Evolutionary conservation across 441 rosid genomes (phyloP), one percentile per base, ranked within the genome.

Genomic region (Adansonia rubrostipa): DNA sequence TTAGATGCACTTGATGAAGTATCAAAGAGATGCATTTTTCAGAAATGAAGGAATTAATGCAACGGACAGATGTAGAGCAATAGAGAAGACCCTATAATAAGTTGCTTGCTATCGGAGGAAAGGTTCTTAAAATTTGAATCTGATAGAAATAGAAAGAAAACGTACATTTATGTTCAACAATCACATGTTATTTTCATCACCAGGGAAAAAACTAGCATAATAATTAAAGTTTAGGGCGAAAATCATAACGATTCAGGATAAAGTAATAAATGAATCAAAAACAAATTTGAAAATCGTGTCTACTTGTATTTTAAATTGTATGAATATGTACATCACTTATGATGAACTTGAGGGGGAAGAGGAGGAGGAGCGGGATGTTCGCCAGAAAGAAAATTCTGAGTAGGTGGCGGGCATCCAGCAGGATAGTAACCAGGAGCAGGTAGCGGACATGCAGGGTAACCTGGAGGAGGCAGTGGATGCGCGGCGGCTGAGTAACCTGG

Each of bases 371-470:
- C 78, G 73, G 73, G 73, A 28, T 69, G 53, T 48, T 51, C 73
- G 4, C 9, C 19, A 3, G 47, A 28, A 71, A 62, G 45, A 5
- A n/a, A 71, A 15, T 71, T 5, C 19, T 54, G 64, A 56, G 76
- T 20, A 77, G 80, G 79, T 36, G 71, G 82, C 45, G 85, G 87
- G 74, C 75, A 13, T 22, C 17, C 58, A 14, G 57, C 10, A 13
- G 73, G 73, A 69, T 13, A 48, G 36, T 20, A 69, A 69, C 57
- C 40, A 19, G 71, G 54, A 63, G 7, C 17, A 42, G 45, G 45
- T 6, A 42, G 45, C 15, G 20, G 63, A 19, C 63, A 4, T 58
- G 14, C 63, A 58, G 64, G 86, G 33, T 61, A 22, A 11, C 40
- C 40, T 61, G n/a, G 65, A 63, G 45, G 68, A 33, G 82, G 63